Conservation (phyloP, 345 rosid genomes). For the Syzygium oleosum region DNA sequence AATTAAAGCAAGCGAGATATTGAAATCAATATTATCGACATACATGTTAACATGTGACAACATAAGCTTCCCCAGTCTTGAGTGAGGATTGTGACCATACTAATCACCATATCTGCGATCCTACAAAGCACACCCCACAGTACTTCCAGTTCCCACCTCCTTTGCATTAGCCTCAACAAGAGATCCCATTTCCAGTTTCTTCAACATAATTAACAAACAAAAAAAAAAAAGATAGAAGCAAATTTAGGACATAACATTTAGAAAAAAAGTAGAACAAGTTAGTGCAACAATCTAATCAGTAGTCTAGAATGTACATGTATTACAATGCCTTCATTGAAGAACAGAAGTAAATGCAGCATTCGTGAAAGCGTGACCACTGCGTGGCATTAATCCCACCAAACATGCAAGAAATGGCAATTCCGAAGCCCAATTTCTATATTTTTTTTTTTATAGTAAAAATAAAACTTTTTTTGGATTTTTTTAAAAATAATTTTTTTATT, state of each 20-base stretch:
- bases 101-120: no score
- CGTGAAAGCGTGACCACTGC: slow-evolving; percentile 53
- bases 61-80: no score
- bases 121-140: slow-evolving; percentile 28
- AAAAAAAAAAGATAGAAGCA: slow-evolving; percentile 5
- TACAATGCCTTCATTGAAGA: slow-evolving; percentile 34
- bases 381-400: no score
- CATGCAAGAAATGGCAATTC: no score
- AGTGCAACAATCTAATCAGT: background rate
- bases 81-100: no score
- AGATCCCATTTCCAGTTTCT: slow-evolving; percentile 53
- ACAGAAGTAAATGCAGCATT: slow-evolving; percentile 60
- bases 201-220: background rate
- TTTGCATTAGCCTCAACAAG: slow-evolving; percentile 37
- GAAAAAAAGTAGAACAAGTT: background rate
- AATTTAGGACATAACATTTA: background rate
- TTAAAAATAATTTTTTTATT: no score
- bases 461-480: no score
- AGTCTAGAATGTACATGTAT: slow-evolving; percentile 9
- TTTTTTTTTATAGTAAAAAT: no score
- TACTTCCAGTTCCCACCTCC: slow-evolving; percentile 71
- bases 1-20: no score
- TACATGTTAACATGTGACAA: no score
- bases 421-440: no score
- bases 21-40: no score